Percentiles rank a stretch among this genome's conserved stretches.
Conservation (phyloP, 2,329 filamentous ascomycete genomes). For the Aspergillus quadricinctus region DNA sequence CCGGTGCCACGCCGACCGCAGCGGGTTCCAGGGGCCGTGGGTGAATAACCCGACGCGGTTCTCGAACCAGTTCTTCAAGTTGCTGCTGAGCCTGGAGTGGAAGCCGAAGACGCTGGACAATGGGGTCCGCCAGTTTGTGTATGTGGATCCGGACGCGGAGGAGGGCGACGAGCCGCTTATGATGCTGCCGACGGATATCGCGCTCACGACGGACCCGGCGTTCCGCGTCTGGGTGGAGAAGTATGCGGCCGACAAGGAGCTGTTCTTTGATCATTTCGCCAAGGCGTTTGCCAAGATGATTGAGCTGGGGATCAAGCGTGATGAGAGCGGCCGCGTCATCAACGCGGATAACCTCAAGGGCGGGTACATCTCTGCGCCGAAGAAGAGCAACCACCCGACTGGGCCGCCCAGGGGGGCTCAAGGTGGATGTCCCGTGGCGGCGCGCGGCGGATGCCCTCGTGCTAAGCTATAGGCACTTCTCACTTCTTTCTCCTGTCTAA, state of each 20-base stretch:
- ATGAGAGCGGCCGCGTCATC: slow-evolving; percentile 48
- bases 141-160: slow-evolving; percentile 52
- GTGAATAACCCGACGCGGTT: slow-evolving; percentile 57
- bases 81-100: slow-evolving; percentile 52
- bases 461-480: slow-evolving; percentile 17
- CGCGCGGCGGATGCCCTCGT: slow-evolving; percentile 10
- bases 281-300: slow-evolving; percentile 57
- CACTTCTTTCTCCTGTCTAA: background rate
- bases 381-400: slow-evolving; percentile 46
- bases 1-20: slow-evolving; percentile 52
- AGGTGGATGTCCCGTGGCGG: background rate
- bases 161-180: slow-evolving; percentile 53
- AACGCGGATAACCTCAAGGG: slow-evolving; percentile 56
- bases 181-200: slow-evolving; percentile 64
- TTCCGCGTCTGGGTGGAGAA: slow-evolving; percentile 56
- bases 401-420: slow-evolving; percentile 18
- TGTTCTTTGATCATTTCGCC: slow-evolving; percentile 59
- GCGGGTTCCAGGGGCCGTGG: slow-evolving; percentile 57
- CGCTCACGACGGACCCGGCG: slow-evolving; percentile 49
- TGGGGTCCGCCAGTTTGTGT: slow-evolving; percentile 55
- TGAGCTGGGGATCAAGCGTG: slow-evolving; percentile 57
- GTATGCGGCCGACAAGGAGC: slow-evolving; percentile 58
- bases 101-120: slow-evolving; percentile 50
- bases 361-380: slow-evolving; percentile 55
- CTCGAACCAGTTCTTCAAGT: slow-evolving; percentile 54